Evolutionary conservation across 192 early-diverging fungal species (phyloP), one percentile per base, ranked within the genome.

Genomic region (Martensiomyces pterosporus): DNA sequence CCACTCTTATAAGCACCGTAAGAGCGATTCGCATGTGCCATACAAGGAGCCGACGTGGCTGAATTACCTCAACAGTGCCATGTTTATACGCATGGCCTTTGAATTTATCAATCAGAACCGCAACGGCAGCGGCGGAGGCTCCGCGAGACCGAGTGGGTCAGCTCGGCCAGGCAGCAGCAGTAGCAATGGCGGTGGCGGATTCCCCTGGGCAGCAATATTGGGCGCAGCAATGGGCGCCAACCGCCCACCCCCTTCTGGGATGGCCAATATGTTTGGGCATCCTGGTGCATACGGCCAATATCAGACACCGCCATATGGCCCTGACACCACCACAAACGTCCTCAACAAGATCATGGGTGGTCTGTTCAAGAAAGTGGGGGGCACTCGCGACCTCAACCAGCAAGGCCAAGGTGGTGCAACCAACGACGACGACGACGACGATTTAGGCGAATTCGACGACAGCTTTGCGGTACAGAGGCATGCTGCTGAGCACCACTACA

Each of bases 401-500:
- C n/a, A n/a, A 32, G 29, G 29, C 29, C 29, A 32, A n/a, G n/a
- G n/a, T n/a, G n/a, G n/a, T n/a, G n/a, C n/a, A n/a, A n/a, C 55
- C 22, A 37, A 26, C 9, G 37, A 7, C 38, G 22, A 4, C 3
- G 17, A 14, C 22, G 48, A 44, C 26, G 49, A 64, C n/a, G 39
- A 60, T 9, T 27, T 71, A 16, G 46, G 49, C 36, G 37, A 29
- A 1, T 72, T 72, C 29, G 68, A 72, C 43, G 54, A 55, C 44
- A 49, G 46, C 53, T 35, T 15, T 14, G 68, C 68, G 18, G 48
- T 72, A 34, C 61, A 72, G 23, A 52, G 46, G 19, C 48, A 52
- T 5, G 61, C 63, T 2, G 68, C 68, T 25, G 61, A 72, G 36
- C 53, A 72, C 46, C 60, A 72, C 45, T 64, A 72, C 57, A 55